Conservation (phyloP, 257 asterid species). For the Galeopsis tetrahit region DNA sequence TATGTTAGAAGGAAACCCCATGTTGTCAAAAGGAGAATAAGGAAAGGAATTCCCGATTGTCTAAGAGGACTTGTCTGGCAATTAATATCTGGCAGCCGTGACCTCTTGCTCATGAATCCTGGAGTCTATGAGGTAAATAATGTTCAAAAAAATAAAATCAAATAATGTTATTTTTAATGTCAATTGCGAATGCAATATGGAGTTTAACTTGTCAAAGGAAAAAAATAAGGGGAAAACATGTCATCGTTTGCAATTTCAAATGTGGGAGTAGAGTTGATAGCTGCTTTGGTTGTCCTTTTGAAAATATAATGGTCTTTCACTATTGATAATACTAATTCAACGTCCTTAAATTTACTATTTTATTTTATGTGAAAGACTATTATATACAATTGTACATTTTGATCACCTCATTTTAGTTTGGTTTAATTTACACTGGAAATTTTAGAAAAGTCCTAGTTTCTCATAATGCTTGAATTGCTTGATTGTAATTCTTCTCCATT, state of each 20-base stretch:
- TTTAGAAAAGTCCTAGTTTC: background rate
- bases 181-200: conserved; percentile 15
- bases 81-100: conserved; percentile 95
- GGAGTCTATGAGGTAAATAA: conserved; percentile 92
- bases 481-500: background rate
- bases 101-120: conserved; percentile 95
- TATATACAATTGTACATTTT: background rate
- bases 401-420: conserved; percentile 5
- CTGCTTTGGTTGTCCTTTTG: conserved; percentile 1
- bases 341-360: conserved; percentile 24
- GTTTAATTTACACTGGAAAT: conserved; percentile 15
- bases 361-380: no score
- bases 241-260: conserved; percentile 1
- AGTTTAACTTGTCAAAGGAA: conserved; percentile 14
- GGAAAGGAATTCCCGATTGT: conserved; percentile 99
- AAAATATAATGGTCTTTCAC: background rate
- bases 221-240: background rate
- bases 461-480: conserved; percentile 19
- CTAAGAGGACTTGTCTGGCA: conserved; percentile 99
- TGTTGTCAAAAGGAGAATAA: conserved; percentile 91
- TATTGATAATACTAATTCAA: background rate
- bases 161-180: conserved; percentile 4
- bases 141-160: background rate
- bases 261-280: conserved; percentile 5
- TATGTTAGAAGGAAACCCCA: conserved; percentile 92